These are phyloP conservation scores for Cryomyces antarcticus DNA, from an alignment of 495 filamentous ascomycete species.

Conservation along the genomic window DNA sequence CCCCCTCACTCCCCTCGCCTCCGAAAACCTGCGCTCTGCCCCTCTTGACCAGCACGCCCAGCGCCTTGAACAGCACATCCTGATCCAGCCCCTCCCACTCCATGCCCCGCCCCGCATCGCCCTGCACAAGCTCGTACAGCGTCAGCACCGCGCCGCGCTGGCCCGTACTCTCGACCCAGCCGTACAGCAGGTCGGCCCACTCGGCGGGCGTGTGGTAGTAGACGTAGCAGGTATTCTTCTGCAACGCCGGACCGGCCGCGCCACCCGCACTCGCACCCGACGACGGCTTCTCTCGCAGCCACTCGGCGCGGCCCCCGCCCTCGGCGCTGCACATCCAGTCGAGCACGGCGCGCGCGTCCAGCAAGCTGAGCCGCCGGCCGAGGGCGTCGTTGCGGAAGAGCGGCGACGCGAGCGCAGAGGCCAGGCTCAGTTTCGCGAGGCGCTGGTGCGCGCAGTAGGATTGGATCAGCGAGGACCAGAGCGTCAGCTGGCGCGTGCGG, in stretches of 20 bases:
- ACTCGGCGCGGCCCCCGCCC: slow-evolving; percentile 47
- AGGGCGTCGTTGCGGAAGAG: slow-evolving; percentile 35
- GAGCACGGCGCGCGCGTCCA: slow-evolving; percentile 46
- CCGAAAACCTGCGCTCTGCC: slow-evolving; percentile 92
- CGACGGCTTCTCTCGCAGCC: slow-evolving; percentile 8
- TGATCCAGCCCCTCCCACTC: slow-evolving; percentile 8
- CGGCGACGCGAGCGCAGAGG: slow-evolving; percentile 35
- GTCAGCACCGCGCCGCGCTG: slow-evolving; percentile 58
- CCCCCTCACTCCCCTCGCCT: slow-evolving; percentile 59
- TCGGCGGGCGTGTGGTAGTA: slow-evolving; percentile 56
- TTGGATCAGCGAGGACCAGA: slow-evolving; percentile 74
- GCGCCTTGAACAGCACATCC: slow-evolving; percentile 56
- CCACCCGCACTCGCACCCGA: slow-evolving; percentile 13
- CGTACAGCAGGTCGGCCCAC: slow-evolving; percentile 36
- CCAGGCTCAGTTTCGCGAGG: slow-evolving; percentile 47
- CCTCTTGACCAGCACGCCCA: slow-evolving; percentile 61
- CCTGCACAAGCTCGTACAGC: slow-evolving; percentile 52
- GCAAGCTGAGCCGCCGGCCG: slow-evolving; percentile 33
- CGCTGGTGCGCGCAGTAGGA: slow-evolving; percentile 62
- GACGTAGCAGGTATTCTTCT: slow-evolving; percentile 32
- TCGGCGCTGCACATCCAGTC: slow-evolving; percentile 51
- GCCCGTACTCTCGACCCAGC: slow-evolving; percentile 48
- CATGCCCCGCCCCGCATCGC: slow-evolving; percentile 23
- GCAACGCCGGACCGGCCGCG: slow-evolving; percentile 7
- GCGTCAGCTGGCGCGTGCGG: slow-evolving; percentile 51